Base-by-base conservation (phyloP, 306 rosid genomes). In the Carpinus fangiana region DNA sequence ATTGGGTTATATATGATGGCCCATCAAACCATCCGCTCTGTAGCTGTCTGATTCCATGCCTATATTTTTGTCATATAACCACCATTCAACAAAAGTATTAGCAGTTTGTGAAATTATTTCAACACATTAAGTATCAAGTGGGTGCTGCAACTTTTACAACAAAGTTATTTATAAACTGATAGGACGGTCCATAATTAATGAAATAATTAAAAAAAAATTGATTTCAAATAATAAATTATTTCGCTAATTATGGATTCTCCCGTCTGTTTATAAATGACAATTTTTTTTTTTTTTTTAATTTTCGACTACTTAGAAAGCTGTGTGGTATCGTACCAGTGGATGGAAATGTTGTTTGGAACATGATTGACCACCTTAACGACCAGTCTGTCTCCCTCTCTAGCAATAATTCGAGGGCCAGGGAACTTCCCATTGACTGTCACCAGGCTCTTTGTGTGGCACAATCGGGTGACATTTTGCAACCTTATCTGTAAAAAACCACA, bases 21-120 rank as follows among this genome's bases (percentile, higher is more conserved):
- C 93, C 97, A 70, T 92, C 95, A 9, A 86, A 78, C 97, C 92
- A 92, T 50, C 92, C 93, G 67, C 90, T 92, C 31, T 47, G 57
- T 52, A 87, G n/a, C 20, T 92, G 93, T 80, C 87, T 73, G 68
- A 92, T 70, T 36, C 91, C 97, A 81, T 92, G 97, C 94, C 93
- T 88, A 72, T 88, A 72, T 72, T 53, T 77, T 70, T 66, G n/a
- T 71, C 47, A 3, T 59, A 23, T 23, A 23, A 23, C 73, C 23
- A 69, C 17, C 74, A 4, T 20, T 17, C 23, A 83, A 10, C 38
- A 65, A 64, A 74, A 41, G 43, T 45, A 57, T 70, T 46, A 47
- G 65, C 4, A 52, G 38, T 18, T 4, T 4, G 12, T 67, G 12
- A 64, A 61, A 64, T 34, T 34, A 16, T 14, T 34, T 34, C 23